A percentile compares a stretch with the other conserved stretches of the same genome.
phyloP scores from a whole-genome alignment of 352 stramenopile species.

The Saprolegnia diclina region DNA sequence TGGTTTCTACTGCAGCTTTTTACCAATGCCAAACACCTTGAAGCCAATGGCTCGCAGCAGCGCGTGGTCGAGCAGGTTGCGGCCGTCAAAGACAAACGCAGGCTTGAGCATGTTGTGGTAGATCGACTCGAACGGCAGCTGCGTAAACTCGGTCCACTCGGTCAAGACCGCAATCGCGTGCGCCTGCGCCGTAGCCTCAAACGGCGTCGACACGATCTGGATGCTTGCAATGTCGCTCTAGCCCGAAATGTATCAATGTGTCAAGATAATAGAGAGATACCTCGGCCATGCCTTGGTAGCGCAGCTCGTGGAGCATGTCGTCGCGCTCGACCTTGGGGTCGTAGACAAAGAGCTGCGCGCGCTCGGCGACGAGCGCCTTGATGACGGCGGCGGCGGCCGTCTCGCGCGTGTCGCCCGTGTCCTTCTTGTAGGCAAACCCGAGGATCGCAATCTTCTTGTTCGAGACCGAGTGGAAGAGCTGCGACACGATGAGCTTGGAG shows the following conservation, averaged over 20 bases:
- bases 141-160: conserved; percentile 99
- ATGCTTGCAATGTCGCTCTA: conserved; percentile 5
- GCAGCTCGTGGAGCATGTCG: conserved; percentile 83
- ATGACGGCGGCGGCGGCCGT: conserved; percentile 96
- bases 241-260: neutral
- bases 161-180: conserved; percentile 95
- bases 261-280: neutral
- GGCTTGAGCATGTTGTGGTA: conserved; percentile 97
- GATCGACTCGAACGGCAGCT: conserved; percentile 94
- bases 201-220: conserved; percentile 75
- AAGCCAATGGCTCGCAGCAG: conserved; percentile 94
- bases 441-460: conserved; percentile 99
- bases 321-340: conserved; percentile 98
- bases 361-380: conserved; percentile 94
- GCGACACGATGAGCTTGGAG: conserved; percentile 94
- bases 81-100: conserved; percentile 99
- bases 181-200: conserved; percentile 88
- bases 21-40: conserved; percentile 97
- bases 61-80: conserved; percentile 95
- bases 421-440: conserved; percentile 99
- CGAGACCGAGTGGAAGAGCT: conserved; percentile 99
- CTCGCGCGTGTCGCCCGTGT: conserved; percentile 99
- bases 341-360: conserved; percentile 94
- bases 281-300: conserved; percentile 87
- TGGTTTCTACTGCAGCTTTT: conserved; percentile 30